Percentiles rank a stretch among this genome's conserved stretches.
Conservation (phyloP, 2,329 filamentous ascomycete genomes). For the Pseudogymnoascus destructans region DNA sequence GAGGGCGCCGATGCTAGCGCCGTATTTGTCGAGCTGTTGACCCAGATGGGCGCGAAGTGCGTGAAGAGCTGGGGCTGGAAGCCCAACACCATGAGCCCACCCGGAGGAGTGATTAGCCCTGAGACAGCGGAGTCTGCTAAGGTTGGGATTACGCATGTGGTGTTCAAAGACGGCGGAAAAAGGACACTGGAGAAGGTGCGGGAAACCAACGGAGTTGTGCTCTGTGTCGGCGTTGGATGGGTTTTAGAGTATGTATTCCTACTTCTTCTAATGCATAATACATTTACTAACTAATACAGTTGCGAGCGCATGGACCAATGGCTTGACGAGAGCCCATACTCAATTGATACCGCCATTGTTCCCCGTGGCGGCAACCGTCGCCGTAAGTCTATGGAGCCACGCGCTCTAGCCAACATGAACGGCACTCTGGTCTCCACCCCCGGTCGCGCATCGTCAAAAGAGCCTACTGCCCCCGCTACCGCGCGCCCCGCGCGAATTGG, state of each 20-base stretch:
- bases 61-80: slow-evolving; percentile 68
- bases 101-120: slow-evolving; percentile 3
- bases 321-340: slow-evolving; percentile 60
- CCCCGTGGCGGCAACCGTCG: slow-evolving; percentile 59
- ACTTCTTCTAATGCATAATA: not conserved
- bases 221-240: slow-evolving; percentile 81
- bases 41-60: slow-evolving; percentile 69
- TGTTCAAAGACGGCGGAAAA: slow-evolving; percentile 78
- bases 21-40: slow-evolving; percentile 69
- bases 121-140: slow-evolving; percentile 30
- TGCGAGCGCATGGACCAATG: slow-evolving; percentile 66
- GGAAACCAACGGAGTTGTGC: slow-evolving; percentile 58
- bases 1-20: slow-evolving; percentile 69
- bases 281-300: slow-evolving; percentile 33
- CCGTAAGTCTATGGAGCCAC: slow-evolving; percentile 72
- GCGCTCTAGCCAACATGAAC: slow-evolving; percentile 54
- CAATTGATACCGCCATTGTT: slow-evolving; percentile 51
- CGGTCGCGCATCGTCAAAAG: slow-evolving; percentile 22
- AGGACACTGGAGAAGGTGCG: slow-evolving; percentile 71
- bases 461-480: slow-evolving; percentile 22
- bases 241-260: slow-evolving; percentile 60
- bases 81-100: slow-evolving; percentile 26
- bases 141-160: slow-evolving; percentile 72
- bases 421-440: slow-evolving; percentile 40
- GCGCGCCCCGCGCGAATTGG: slow-evolving; percentile 17